phyloP scores from a whole-genome alignment of 345 rosid genomes.

The Anastatica hierochuntica region DNA sequence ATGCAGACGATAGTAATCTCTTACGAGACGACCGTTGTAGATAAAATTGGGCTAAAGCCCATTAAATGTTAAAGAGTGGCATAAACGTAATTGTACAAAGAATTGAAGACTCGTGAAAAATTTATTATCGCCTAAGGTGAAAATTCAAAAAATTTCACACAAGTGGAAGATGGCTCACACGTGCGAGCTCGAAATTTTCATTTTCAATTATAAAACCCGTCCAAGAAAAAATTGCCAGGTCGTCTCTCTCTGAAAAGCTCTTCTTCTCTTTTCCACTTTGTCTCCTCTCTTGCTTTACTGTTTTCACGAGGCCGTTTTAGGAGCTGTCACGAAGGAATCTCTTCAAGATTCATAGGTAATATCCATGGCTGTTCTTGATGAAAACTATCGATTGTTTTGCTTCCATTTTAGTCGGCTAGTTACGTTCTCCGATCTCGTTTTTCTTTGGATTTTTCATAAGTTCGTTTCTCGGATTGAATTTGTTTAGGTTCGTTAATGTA shows the following conservation, averaged over 20 bases:
- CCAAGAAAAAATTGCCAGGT: constrained; percentile 23
- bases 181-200: constrained; percentile 23
- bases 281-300: constrained; percentile 16
- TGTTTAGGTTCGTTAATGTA: no score
- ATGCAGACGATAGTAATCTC: background rate
- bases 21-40: background rate
- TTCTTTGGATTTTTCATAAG: background rate
- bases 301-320: no score
- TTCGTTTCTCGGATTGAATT: no score
- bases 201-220: constrained; percentile 28
- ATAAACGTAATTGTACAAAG: background rate
- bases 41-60: constrained; percentile 8
- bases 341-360: constrained; percentile 9
- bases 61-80: background rate
- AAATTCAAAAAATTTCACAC: constrained; percentile 19
- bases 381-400: no score
- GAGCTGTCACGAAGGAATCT: constrained; percentile 5
- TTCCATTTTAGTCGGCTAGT: no score
- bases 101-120: background rate
- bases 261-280: constrained; percentile 6
- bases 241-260: constrained; percentile 18
- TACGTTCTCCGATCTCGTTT: background rate
- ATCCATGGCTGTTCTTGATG: constrained; percentile 2
- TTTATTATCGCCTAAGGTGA: constrained; percentile 15
- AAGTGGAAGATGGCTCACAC: constrained; percentile 1